Evolutionary conservation across 2,329 filamentous ascomycete genomes (phyloP), one percentile per base, ranked within the genome.

Genomic region (Periconia sp.): DNA sequence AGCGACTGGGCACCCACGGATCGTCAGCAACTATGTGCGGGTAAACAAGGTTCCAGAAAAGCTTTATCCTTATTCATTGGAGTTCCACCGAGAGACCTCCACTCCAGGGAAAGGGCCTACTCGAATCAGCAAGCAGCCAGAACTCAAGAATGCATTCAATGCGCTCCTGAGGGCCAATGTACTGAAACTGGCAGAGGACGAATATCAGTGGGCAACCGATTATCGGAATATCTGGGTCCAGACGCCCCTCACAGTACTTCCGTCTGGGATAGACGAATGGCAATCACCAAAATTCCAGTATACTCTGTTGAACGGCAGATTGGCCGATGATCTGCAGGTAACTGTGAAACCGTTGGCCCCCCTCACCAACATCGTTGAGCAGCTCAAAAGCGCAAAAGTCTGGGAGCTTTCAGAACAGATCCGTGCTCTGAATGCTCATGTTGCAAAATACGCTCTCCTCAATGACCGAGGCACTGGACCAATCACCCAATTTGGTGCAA

Each of bases 1-100:
- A n/a, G n/a, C n/a, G n/a, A n/a, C n/a, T n/a, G n/a, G n/a, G n/a
- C n/a, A n/a, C n/a, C 16, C 16, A 6, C 5, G 12, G 5, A 25
- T 36, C 16, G 9, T 24, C 6, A 36, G 33, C 21, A 37, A 37
- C 22, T 37, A 37, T 19, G 21, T 37, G 12, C 8, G 15, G 15
- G 16, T 37, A 6, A 26, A 15, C 21, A 24, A 37, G n/a, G 22
- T 37, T 4, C 34, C 24, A 12, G 22, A 37, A n/a, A 22, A 36
- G 9, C 19, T 36, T 10, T 15, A 23, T 36, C 3, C 13, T 16
- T 36, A 36, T 21, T 23, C 33, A 10, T 36, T 36, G 11, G 15
- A 5, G 12, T 36, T 23, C 13, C 24, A 18, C 8, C 18, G 21
- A 5, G 12, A 9, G 19, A n/a, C n/a, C n/a, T n/a, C n/a, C n/a